phyloP scores from a whole-genome alignment of 2,329 filamentous ascomycete genomes.

The Trichoderma guizhouense region DNA sequence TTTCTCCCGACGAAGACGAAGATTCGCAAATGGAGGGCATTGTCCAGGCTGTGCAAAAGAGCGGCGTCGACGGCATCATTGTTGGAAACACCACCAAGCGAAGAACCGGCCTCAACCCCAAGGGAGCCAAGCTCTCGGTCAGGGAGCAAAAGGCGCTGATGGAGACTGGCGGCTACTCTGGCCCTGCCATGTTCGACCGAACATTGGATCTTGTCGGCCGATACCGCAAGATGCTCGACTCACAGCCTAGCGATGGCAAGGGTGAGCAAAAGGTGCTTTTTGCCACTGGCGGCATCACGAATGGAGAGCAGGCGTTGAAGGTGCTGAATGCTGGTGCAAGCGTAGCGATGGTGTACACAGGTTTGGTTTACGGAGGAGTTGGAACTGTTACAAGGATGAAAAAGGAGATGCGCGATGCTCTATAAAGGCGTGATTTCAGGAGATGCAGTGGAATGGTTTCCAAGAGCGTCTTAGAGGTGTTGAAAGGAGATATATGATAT shows the following conservation, averaged over 20 bases:
- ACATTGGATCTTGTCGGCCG: constrained; percentile 75
- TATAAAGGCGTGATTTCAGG: constrained; percentile 25
- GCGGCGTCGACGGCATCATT: constrained; percentile 90
- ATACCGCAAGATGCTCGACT: constrained; percentile 69
- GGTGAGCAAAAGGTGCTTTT: constrained; percentile 75
- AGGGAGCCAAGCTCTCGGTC: constrained; percentile 59
- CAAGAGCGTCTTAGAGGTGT: not conserved
- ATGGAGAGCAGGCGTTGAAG: constrained; percentile 76
- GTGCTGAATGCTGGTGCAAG: constrained; percentile 86
- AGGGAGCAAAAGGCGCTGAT: constrained; percentile 65
- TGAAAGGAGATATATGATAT: not conserved
- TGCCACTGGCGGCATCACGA: constrained; percentile 88
- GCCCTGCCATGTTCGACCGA: constrained; percentile 80
- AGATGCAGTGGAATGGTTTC: not conserved
- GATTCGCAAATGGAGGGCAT: constrained; percentile 83
- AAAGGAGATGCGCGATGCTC: constrained; percentile 52
- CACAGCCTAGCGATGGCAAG: constrained; percentile 33
- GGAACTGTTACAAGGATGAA: constrained; percentile 65
- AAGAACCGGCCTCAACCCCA: constrained; percentile 66
- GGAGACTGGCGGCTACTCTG: constrained; percentile 86
- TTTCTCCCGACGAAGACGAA: constrained; percentile 90
- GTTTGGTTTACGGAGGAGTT: constrained; percentile 60
- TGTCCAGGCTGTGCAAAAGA: constrained; percentile 75
- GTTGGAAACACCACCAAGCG: constrained; percentile 96
- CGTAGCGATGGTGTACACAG: constrained; percentile 89